Percentiles rank a stretch among this genome's conserved stretches.
These are phyloP conservation scores for Geranium incanum DNA, from an alignment of 441 rosid species.

Conservation along the genomic window DNA sequence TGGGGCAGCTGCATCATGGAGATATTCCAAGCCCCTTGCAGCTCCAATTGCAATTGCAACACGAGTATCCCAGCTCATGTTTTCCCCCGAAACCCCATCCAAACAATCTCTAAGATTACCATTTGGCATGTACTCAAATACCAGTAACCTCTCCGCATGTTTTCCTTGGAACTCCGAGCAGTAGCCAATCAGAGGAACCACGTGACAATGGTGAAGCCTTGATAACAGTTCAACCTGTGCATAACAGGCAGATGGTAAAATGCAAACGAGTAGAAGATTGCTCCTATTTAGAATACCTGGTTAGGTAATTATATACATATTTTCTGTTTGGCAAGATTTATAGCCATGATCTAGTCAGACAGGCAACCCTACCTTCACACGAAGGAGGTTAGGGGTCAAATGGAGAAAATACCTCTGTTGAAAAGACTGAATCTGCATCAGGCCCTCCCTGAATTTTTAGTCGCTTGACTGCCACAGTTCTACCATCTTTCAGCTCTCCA, in stretches of 20 bases:
- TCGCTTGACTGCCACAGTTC: slow-evolving; percentile 74
- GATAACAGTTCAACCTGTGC: slow-evolving; percentile 68
- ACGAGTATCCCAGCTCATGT: slow-evolving; percentile 57
- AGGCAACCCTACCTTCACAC: not conserved
- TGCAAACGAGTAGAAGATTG: not conserved
- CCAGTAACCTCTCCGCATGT: slow-evolving; percentile 68
- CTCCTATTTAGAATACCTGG: not conserved
- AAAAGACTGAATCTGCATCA: slow-evolving; percentile 54
- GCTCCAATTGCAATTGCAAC: slow-evolving; percentile 59
- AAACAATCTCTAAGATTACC: slow-evolving; percentile 82
- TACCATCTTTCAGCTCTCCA: slow-evolving; percentile 77
- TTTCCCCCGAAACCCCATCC: slow-evolving; percentile 57
- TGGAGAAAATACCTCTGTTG: slow-evolving; percentile 51
- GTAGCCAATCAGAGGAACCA: slow-evolving; percentile 84
- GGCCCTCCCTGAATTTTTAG: slow-evolving; percentile 53
- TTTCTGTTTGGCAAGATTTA: not conserved
- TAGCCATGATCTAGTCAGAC: not conserved
- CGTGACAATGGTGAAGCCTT: slow-evolving; percentile 84
- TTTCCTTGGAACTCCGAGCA: slow-evolving; percentile 73
- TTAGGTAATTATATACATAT: not conserved
- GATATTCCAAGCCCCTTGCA: slow-evolving; percentile 74
- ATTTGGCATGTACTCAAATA: slow-evolving; percentile 71
- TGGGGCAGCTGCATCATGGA: slow-evolving; percentile 77
- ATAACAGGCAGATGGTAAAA: slow-evolving; percentile 17
- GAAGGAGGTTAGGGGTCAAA: slow-evolving; percentile 6